These are phyloP conservation scores for Ustilago vetiveriae DNA, from an alignment of 1,284 basidiomycete species.

Conservation along the genomic window DNA sequence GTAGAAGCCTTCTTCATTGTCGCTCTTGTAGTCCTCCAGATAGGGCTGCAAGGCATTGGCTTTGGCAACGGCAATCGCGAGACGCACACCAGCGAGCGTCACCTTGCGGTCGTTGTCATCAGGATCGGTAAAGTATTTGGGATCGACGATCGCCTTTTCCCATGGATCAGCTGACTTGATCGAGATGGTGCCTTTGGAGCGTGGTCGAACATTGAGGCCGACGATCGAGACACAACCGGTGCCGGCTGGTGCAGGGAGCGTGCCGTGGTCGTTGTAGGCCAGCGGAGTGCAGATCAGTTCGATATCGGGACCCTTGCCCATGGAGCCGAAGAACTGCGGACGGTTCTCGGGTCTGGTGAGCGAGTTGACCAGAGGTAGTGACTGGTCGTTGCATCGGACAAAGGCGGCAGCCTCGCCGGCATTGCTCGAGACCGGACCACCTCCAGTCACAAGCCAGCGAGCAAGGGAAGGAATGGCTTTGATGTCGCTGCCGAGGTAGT, in stretches of 20 bases:
- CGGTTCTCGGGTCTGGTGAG: constrained; percentile 45
- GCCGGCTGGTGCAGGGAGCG: constrained; percentile 30
- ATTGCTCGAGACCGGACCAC: constrained; percentile 43
- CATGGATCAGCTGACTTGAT: constrained; percentile 38
- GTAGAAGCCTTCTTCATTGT: constrained; percentile 39
- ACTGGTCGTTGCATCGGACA: constrained; percentile 62
- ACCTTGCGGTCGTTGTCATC: constrained; percentile 56
- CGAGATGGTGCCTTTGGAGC: constrained; percentile 43
- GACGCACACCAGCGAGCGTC: constrained; percentile 43
- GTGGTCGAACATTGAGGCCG: constrained; percentile 49
- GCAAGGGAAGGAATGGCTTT: constrained; percentile 28
- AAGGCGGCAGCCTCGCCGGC: constrained; percentile 65
- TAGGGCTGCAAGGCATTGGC: constrained; percentile 37
- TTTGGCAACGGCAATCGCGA: constrained; percentile 34
- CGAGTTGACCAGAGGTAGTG: constrained; percentile 50
- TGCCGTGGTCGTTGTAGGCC: constrained; percentile 45
- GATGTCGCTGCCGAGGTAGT: constrained; percentile 40
- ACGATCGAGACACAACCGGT: constrained; percentile 41
- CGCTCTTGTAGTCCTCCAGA: constrained; percentile 41
- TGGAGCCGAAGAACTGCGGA: constrained; percentile 54
- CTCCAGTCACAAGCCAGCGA: constrained; percentile 49
- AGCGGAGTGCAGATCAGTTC: constrained; percentile 57
- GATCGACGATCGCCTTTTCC: constrained; percentile 49
- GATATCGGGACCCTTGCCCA: constrained; percentile 63
- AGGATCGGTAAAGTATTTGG: constrained; percentile 46